Evolutionary conservation across 345 rosid genomes (phyloP).

Genomic region (Citrus maxima): DNA sequence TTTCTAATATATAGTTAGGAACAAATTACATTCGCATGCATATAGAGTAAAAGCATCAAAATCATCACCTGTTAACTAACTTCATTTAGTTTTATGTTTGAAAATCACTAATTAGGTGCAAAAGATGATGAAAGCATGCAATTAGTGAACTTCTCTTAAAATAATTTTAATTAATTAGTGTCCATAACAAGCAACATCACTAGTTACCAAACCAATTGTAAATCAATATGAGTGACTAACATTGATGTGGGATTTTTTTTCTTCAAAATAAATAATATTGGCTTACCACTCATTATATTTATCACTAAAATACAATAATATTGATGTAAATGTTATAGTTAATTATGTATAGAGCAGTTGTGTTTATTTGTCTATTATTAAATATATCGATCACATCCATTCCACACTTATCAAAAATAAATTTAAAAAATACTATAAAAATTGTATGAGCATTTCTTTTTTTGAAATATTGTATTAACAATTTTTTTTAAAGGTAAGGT

Average conservation of each 20-base stretch:
- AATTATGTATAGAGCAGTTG: not conserved
- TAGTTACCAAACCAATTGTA: not conserved
- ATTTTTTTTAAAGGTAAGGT: too few species aligned
- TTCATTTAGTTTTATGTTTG: not conserved
- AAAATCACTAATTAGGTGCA: not conserved
- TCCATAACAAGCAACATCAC: not conserved
- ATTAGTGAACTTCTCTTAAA: not conserved
- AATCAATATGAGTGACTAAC: not conserved
- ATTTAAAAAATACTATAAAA: not conserved
- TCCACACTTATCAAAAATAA: not conserved
- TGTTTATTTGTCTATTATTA: not conserved
- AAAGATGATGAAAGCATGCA: not conserved
- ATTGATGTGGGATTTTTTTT: not conserved
- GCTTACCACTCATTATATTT: not conserved
- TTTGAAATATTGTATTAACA: too few species aligned
- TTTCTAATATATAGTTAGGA: not conserved
- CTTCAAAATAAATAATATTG: not conserved
- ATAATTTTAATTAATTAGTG: not conserved
- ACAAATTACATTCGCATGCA: not conserved
- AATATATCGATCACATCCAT: not conserved
- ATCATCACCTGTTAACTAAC: not conserved
- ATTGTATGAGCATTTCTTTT: too few species aligned
- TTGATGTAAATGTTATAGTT: not conserved
- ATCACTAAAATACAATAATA: not conserved
- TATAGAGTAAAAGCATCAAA: not conserved